Evolutionary conservation across 2,329 filamentous ascomycete genomes (phyloP).

Genomic region (Phoma sp.): DNA sequence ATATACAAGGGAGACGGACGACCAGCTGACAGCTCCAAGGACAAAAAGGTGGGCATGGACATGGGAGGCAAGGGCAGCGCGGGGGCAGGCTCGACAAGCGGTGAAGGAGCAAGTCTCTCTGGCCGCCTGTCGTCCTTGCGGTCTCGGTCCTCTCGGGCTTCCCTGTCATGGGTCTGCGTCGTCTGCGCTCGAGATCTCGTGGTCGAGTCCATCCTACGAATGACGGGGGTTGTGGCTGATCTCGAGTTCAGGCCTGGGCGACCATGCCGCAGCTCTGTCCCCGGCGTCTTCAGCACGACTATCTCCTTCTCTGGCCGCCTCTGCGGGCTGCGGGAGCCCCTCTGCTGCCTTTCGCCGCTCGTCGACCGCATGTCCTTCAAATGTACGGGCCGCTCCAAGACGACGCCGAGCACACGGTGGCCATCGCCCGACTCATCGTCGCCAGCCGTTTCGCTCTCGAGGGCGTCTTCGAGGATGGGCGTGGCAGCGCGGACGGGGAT

Average conservation of each 20-base stretch:
- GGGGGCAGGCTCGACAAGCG: slow-evolving; percentile 52
- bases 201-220: slow-evolving; percentile 45
- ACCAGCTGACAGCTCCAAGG: slow-evolving; percentile 68
- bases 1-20: slow-evolving; percentile 70
- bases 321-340: slow-evolving; percentile 18
- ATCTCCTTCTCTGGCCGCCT: slow-evolving; percentile 36
- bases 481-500: slow-evolving; percentile 58
- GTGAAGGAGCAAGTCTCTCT: slow-evolving; percentile 45
- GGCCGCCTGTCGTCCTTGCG: slow-evolving; percentile 7
- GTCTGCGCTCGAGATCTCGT: slow-evolving; percentile 41
- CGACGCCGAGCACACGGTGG: slow-evolving; percentile 29
- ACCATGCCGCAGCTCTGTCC: slow-evolving; percentile 30
- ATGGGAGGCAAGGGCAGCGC: slow-evolving; percentile 67
- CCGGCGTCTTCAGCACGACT: slow-evolving; percentile 39
- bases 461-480: slow-evolving; percentile 46
- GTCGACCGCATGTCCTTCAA: slow-evolving; percentile 10
- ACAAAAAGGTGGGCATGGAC: slow-evolving; percentile 71
- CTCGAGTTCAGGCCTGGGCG: slow-evolving; percentile 44
- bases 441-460: slow-evolving; percentile 30
- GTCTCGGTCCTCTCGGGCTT: slow-evolving; percentile 13
- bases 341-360: slow-evolving; percentile 6
- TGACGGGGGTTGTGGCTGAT: slow-evolving; percentile 48
- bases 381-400: slow-evolving; percentile 31
- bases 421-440: slow-evolving; percentile 25
- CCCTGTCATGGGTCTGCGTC: slow-evolving; percentile 36